Evolutionary conservation across 1,284 basidiomycete genomes (phyloP), one percentile per base, ranked within the genome.

Genomic region (Sparassis latifolia): DNA sequence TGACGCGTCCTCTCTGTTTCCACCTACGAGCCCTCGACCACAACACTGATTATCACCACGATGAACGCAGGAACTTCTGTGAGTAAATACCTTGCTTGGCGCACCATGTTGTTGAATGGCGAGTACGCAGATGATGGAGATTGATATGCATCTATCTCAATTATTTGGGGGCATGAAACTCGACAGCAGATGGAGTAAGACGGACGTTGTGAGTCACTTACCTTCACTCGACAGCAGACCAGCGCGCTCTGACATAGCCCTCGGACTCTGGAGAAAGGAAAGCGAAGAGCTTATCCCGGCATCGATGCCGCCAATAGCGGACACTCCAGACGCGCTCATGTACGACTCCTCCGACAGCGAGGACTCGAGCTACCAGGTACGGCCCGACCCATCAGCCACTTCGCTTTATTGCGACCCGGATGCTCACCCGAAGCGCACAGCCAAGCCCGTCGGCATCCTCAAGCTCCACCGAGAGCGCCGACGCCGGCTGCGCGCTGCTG

Each of bases 401-500:
- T 41, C 53, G 45, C 42, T 29, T 3, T 49, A 42, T 48, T 38
- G 7, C 33, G 44, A 44, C 28, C 10, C 12, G 27, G 1, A 32
- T 10, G 10, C 33, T 40, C 37, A 41, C 40, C 4, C 33, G 4
- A 33, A 49, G n/a, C 33, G 32, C 4, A 12, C 52, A 55, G 55
- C 52, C 57, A 56, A 59, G 45, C 54, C 57, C 47, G 53, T 53
- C 51, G 53, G 51, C 47, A 48, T 53, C 53, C 52, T 51, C 59
- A 53, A 51, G 42, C 50, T 53, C 47, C 55, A 55, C 44, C 59
- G 53, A 63, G 63, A 68, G 52, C 47, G 48, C 51, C 53, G 53
- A 44, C 56, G 51, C 42, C 66, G 80, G 63, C 58, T 62, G 59
- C 63, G 79, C 75, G 45, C 83, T 82, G 66, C 78, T 87, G 46